Evolutionary conservation across 2,329 filamentous ascomycete genomes (phyloP).

Genomic region (Hypoxylon sp.): DNA sequence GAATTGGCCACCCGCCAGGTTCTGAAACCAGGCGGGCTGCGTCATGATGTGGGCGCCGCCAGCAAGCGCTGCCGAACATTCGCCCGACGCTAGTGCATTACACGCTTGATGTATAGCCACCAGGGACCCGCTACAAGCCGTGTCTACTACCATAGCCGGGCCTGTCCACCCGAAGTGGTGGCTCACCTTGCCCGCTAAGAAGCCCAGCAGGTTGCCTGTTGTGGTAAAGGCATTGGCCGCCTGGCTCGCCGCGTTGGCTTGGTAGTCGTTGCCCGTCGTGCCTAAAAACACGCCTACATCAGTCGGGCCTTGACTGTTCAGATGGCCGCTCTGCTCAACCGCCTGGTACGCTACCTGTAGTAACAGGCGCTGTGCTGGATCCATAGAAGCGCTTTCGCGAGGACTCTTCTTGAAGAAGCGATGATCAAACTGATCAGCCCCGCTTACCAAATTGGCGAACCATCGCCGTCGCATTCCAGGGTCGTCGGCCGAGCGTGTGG

Average conservation of each 20-base stretch:
- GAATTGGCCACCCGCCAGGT: constrained; percentile 55
- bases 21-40: constrained; percentile 55
- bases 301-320: constrained; percentile 51
- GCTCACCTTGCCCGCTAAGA: constrained; percentile 51
- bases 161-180: constrained; percentile 57
- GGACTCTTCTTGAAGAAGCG: constrained; percentile 51
- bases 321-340: constrained; percentile 50
- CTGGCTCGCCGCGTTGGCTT: constrained; percentile 37
- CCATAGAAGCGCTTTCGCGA: constrained; percentile 53
- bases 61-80: constrained; percentile 38
- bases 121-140: constrained; percentile 57
- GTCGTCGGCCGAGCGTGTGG: constrained; percentile 28
- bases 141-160: constrained; percentile 52
- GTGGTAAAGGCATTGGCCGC: constrained; percentile 49
- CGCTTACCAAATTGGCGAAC: constrained; percentile 50
- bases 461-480: constrained; percentile 21
- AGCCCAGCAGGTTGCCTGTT: constrained; percentile 47
- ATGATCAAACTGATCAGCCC: constrained; percentile 43
- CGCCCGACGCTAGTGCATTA: constrained; percentile 47
- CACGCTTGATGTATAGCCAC: constrained; percentile 58
- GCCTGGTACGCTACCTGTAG: constrained; percentile 58
- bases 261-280: constrained; percentile 37
- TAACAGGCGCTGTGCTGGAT: constrained; percentile 55
- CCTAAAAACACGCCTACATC: constrained; percentile 37
- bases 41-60: constrained; percentile 54